Conservation (phyloP, 345 rosid genomes). For the Carallia pectinifolia region DNA sequence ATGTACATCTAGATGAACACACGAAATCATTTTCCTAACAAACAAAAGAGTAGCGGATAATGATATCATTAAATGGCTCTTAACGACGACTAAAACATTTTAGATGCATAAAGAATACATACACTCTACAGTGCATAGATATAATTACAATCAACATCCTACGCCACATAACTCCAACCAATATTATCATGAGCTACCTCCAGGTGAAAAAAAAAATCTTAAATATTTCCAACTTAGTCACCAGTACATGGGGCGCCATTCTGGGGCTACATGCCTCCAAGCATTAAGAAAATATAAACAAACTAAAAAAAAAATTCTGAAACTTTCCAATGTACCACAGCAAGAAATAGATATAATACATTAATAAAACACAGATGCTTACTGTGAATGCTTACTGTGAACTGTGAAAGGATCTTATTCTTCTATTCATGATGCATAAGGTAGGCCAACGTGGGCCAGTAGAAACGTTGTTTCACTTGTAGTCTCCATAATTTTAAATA, state of each 20-base stretch:
- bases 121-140: too few species aligned
- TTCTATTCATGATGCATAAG: neutral
- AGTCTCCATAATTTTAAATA: constrained; percentile 9
- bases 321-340: constrained; percentile 6
- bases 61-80: too few species aligned
- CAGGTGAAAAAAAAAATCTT: too few species aligned
- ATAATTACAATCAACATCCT: neutral
- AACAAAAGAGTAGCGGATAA: too few species aligned
- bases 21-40: too few species aligned
- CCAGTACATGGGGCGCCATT: neutral
- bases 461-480: constrained; percentile 16
- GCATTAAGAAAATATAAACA: constrained; percentile 4
- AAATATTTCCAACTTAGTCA: neutral
- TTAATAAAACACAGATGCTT: neutral
- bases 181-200: neutral
- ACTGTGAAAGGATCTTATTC: neutral
- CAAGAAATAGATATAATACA: neutral
- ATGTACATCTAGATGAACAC: too few species aligned
- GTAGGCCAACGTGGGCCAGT: constrained; percentile 13
- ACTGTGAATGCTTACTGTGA: neutral
- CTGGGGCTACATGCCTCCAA: constrained; percentile 17
- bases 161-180: neutral
- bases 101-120: too few species aligned
- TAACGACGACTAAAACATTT: too few species aligned
- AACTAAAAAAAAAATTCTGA: constrained; percentile 11